Base-by-base conservation (phyloP, 2,329 filamentous ascomycete species). In the Akanthomyces dipterigenus region DNA sequence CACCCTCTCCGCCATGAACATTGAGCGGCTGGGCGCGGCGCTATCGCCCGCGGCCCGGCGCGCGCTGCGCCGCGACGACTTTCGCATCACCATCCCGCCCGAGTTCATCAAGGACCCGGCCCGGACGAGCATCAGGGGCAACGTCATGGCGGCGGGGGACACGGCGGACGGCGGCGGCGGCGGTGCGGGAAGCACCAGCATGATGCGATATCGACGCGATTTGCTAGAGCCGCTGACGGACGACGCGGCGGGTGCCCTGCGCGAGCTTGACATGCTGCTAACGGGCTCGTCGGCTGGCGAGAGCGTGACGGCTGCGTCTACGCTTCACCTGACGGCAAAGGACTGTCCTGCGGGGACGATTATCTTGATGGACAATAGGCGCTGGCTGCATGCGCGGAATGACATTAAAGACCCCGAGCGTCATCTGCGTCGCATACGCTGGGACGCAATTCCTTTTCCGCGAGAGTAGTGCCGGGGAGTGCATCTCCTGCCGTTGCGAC, bases 1-100 rank as follows among this genome's bases (percentile, higher is more conserved):
- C 0, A 76, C 74, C 0, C 65, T 78, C 0, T 78, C 76, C 0
- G 67, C 72, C n/a, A 67, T 77, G 68, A 74, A 71, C 20, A 70
- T 75, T 7, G 65, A 70, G 34, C 7, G 4, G 14, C 43, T 58
- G 18, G 55, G 16, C 64, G 62, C 6, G 65, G 75, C 20, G 55
- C 65, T 40, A 22, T 62, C 11, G 57, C 68, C 1, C 64, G 76
- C 0, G 71, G 73, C 0, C 53, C 65, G 1, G 49, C 57, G 0
- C 68, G 70, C 2, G 58, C 63, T 31, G 49, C 42, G 0, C 53
- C 63, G 65, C 0, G 67, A 67, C 1, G 70, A 75, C 12, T 77
- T 68, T 59, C 64, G 63, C 0, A 72, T 77, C 50, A 61, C 51
- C 0, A 70, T 72, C 1, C 74, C 73, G 0, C 66, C 66, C 0